phyloP scores from a whole-genome alignment of 2,329 filamentous ascomycete species.

The Colletotrichum lupini region DNA sequence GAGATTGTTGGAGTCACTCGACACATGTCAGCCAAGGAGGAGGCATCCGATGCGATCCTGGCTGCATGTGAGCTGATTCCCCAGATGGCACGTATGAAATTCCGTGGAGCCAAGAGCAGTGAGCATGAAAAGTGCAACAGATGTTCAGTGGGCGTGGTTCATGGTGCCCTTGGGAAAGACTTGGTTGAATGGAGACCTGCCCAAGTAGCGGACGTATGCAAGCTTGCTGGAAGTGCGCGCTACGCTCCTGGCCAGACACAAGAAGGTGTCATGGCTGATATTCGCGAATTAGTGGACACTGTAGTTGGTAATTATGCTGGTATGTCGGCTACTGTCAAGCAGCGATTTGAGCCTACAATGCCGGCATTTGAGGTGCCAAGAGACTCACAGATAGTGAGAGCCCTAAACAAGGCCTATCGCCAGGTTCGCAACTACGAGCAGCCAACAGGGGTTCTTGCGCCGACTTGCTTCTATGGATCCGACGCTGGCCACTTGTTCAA shows the following conservation, averaged over 20 bases:
- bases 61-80: conserved; percentile 41
- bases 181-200: conserved; percentile 41
- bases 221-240: conserved; percentile 40
- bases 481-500: conserved; percentile 32
- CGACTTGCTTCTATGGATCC: too few relatives aligned
- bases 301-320: conserved; percentile 10
- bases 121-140: conserved; percentile 41
- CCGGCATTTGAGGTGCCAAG: too few relatives aligned
- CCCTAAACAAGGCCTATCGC: too few relatives aligned
- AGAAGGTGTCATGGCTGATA: conserved; percentile 39
- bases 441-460: too few relatives aligned
- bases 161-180: conserved; percentile 40
- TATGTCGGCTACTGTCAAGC: too few relatives aligned
- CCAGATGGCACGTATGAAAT: conserved; percentile 37
- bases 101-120: conserved; percentile 37
- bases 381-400: too few relatives aligned
- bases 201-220: conserved; percentile 41
- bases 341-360: too few relatives aligned
- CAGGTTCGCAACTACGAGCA: too few relatives aligned
- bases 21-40: conserved; percentile 43
- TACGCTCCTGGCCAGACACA: conserved; percentile 42
- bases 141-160: conserved; percentile 41
- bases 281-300: conserved; percentile 31
- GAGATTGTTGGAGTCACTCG: conserved; percentile 39
- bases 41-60: conserved; percentile 41